Percentiles rank a stretch among this genome's conserved stretches.
Conservation (phyloP, 768 basidiomycete genomes). For the Psilocybe subaeruginosa region DNA sequence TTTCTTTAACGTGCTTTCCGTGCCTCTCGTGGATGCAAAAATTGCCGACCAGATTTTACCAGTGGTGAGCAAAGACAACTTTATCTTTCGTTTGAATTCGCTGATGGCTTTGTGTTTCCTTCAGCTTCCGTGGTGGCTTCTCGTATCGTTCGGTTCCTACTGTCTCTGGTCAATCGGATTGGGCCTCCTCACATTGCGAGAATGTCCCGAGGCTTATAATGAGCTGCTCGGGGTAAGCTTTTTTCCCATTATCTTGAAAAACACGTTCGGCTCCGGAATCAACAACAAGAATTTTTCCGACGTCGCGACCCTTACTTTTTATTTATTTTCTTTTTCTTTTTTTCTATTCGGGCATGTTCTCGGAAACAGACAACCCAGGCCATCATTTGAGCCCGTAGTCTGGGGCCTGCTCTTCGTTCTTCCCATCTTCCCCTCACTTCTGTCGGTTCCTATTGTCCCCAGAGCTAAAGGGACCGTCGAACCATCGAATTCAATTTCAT, state of each 20-base stretch:
- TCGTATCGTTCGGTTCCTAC: conserved; percentile 80
- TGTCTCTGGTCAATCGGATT: conserved; percentile 77
- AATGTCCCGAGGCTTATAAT: conserved; percentile 80
- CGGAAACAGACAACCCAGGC: not conserved
- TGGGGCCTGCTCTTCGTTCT: not conserved
- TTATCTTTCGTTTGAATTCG: not conserved
- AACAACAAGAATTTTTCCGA: not conserved
- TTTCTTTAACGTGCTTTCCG: conserved; percentile 54
- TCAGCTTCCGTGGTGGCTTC: conserved; percentile 85
- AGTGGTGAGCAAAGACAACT: conserved; percentile 47
- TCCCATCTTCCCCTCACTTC: not conserved
- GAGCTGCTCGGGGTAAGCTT: conserved; percentile 63
- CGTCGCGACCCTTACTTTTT: not conserved
- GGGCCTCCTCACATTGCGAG: conserved; percentile 73
- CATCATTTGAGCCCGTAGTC: not conserved
- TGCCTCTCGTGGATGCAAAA: conserved; percentile 54
- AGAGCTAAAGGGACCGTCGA: not conserved
- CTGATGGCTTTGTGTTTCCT: not conserved
- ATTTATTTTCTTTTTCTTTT: not conserved
- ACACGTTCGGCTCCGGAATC: conserved; percentile 1
- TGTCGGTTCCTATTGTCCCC: not conserved
- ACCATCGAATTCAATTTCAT: not conserved
- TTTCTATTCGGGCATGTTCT: not conserved
- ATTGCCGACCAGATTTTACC: conserved; percentile 56
- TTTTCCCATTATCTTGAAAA: conserved; percentile 5